A percentile compares a stretch with the other conserved stretches of the same genome.
Evolutionary conservation across 139 green algal species (phyloP).

Genomic region (Chlorella sp.): DNA sequence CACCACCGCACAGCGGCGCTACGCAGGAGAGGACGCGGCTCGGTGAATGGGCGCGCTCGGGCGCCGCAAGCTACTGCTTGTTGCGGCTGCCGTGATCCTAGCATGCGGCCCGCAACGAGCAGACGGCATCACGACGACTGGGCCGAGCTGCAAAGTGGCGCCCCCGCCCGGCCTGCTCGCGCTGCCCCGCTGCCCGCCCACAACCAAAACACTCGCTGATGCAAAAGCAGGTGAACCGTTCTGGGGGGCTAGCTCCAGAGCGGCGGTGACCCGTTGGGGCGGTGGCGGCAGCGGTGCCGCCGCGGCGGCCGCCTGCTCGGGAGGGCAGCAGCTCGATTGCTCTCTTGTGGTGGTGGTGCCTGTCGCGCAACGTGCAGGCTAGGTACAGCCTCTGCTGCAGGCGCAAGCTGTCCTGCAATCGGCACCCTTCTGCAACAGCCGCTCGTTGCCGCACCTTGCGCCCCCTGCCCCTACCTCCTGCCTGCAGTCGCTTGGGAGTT

Average conservation of each 20-base stretch:
- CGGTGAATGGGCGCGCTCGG: no score
- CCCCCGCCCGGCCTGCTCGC: neutral
- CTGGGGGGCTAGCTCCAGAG: no score
- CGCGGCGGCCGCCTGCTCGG: no score
- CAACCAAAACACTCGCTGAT: slow-evolving; percentile 18
- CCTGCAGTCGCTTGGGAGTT: slow-evolving; percentile 37
- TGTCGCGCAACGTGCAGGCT: no score
- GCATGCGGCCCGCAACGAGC: neutral
- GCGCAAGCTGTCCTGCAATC: no score
- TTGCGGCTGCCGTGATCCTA: neutral
- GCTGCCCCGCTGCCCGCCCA: neutral
- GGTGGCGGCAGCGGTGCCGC: no score
- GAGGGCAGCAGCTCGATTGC: no score
- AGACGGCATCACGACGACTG: neutral
- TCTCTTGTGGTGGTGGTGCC: no score
- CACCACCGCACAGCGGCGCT: no score
- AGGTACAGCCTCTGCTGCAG: no score
- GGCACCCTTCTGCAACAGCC: neutral
- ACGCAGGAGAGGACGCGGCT: no score
- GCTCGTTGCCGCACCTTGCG: neutral
- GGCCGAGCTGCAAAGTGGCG: neutral
- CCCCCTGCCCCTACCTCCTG: neutral
- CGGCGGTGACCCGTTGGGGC: no score
- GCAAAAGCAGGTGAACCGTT: neutral
- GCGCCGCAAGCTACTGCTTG: neutral